Percentiles rank a stretch among this genome's conserved stretches.
phyloP scores from a whole-genome alignment of 257 asterid species.

The Leonotis leonurus region DNA sequence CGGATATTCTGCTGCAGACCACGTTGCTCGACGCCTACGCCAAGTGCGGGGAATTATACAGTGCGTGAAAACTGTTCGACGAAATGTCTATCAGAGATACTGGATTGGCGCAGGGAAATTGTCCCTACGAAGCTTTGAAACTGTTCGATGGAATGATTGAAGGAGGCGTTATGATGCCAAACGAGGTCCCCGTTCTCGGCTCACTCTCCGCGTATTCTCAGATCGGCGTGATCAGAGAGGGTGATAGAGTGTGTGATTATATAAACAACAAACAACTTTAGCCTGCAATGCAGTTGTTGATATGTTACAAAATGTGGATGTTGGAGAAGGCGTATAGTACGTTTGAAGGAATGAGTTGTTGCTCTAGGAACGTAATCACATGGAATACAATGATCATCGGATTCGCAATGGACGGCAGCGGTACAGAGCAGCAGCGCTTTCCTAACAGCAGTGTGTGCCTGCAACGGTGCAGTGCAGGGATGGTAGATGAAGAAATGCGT shows the following conservation, averaged over 20 bases:
- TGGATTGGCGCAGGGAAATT: conserved; percentile 84
- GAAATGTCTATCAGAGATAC: conserved; percentile 69
- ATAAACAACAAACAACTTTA: conserved; percentile 25
- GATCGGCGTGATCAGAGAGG: conserved; percentile 69
- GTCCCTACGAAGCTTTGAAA: conserved; percentile 56
- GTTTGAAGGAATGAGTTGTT: conserved; percentile 57
- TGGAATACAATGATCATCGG: conserved; percentile 98
- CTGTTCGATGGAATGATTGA: conserved; percentile 51
- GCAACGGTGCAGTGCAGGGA: conserved; percentile 90
- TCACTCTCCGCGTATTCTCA: conserved; percentile 85
- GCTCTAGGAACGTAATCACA: conserved; percentile 44
- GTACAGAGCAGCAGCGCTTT: conserved; percentile 41
- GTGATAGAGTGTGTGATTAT: conserved; percentile 40
- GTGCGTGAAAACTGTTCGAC: conserved; percentile 57
- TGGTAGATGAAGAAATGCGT: conserved; percentile 81
- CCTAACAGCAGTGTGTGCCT: conserved; percentile 70
- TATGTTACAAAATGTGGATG: conserved; percentile 75
- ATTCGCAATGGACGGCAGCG: conserved; percentile 64
- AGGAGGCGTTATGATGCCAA: conserved; percentile 30
- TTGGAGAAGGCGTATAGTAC: conserved; percentile 51
- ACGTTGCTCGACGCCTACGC: conserved; percentile 72
- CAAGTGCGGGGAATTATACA: conserved; percentile 51
- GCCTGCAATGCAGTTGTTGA: conserved; percentile 84
- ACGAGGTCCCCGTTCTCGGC: conserved; percentile 82
- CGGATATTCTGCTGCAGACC: conserved; percentile 65